phyloP scores from a whole-genome alignment of 2,329 filamentous ascomycete genomes.

The Curvularia sp. region DNA sequence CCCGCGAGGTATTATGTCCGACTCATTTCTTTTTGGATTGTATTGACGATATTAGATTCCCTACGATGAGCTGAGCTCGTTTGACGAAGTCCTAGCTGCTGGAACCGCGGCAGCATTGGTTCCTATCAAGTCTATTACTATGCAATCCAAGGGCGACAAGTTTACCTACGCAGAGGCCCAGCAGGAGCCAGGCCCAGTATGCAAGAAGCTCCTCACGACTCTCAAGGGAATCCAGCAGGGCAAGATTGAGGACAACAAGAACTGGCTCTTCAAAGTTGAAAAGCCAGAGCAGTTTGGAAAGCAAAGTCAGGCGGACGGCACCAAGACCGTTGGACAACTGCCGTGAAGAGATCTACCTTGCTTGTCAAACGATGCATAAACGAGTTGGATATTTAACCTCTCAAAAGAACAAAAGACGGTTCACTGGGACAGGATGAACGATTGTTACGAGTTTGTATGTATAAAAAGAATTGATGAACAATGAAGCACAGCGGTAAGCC shows the following conservation, averaged over 20 bases:
- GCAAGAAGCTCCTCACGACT: slow-evolving; percentile 72
- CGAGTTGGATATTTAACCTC: neutral
- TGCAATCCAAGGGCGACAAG: slow-evolving; percentile 64
- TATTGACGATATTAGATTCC: slow-evolving; percentile 60
- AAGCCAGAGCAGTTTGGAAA: slow-evolving; percentile 49
- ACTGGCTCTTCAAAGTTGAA: slow-evolving; percentile 67
- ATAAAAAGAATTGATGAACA: slow-evolving; percentile 6
- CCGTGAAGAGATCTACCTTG: slow-evolving; percentile 26
- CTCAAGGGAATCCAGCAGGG: slow-evolving; percentile 88
- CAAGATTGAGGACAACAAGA: slow-evolving; percentile 76
- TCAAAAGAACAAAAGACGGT: neutral
- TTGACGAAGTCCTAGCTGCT: slow-evolving; percentile 85
- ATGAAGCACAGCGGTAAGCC: neutral
- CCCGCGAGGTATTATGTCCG: slow-evolving; percentile 63
- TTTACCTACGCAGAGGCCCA: slow-evolving; percentile 63
- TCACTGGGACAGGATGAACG: neutral
- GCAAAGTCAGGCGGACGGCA: slow-evolving; percentile 24
- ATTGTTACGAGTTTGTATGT: neutral
- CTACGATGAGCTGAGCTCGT: slow-evolving; percentile 67
- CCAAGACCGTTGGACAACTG: slow-evolving; percentile 46
- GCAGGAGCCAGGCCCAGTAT: slow-evolving; percentile 76
- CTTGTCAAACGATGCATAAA: neutral
- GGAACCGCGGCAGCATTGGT: slow-evolving; percentile 92
- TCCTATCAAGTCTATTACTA: slow-evolving; percentile 88
- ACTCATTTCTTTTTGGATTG: neutral